Conservation (phyloP, 148 eudicot genomes). For the Persicaria tinctoria region DNA sequence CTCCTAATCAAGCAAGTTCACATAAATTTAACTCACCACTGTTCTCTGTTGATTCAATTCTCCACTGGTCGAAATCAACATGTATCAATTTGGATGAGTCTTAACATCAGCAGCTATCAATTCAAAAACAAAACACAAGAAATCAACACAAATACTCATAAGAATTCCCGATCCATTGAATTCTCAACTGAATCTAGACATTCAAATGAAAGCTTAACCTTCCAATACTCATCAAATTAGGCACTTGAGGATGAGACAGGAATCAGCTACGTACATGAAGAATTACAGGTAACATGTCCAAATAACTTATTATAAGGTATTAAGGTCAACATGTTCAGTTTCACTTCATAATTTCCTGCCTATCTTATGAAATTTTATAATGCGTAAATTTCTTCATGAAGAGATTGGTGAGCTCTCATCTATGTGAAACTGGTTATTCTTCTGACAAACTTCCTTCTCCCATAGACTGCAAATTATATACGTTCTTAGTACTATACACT, state of each 20-base stretch:
- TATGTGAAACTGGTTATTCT: neutral
- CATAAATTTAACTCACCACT: no score
- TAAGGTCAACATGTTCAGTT: no score
- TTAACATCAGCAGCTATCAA: constrained; percentile 47
- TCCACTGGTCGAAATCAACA: constrained; percentile 81
- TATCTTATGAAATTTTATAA: neutral
- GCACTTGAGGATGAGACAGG: no score
- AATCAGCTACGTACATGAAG: no score
- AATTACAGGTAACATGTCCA: no score
- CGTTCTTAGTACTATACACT: neutral
- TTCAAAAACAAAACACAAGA: constrained; percentile 2
- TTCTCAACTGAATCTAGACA: no score
- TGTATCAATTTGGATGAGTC: constrained; percentile 44
- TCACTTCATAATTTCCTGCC: no score
- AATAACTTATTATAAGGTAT: no score
- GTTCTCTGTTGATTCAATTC: constrained; percentile 18
- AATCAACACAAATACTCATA: neutral
- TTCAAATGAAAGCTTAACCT: no score
- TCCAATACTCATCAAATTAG: no score
- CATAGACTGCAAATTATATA: neutral
- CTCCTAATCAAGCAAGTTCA: no score
- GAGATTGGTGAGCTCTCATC: neutral
- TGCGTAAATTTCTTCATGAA: neutral
- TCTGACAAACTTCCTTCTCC: neutral
- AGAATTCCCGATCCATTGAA: no score